A percentile compares a stretch with the other conserved stretches of the same genome.
These are phyloP conservation scores for Aspergillus neoniger DNA, from an alignment of 2,329 filamentous ascomycete species.

Conservation along the genomic window DNA sequence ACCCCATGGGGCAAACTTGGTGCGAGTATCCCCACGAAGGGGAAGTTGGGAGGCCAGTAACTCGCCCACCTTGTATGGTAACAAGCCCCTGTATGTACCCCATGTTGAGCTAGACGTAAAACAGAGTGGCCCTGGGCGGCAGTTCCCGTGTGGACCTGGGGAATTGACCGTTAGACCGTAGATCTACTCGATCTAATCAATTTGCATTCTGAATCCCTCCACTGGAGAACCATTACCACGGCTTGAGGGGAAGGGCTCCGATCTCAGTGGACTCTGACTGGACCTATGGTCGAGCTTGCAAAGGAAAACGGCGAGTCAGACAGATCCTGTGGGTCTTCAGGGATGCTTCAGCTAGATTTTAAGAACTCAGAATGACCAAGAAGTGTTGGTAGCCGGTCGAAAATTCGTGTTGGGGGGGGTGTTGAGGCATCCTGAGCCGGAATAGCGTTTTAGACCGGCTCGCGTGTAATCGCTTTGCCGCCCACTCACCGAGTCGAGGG, in stretches of 20 bases:
- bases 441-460: constrained; percentile 2
- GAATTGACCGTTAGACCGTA: background rate
- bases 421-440: constrained; percentile 1
- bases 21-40: background rate
- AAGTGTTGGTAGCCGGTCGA: background rate
- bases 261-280: background rate
- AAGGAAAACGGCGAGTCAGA: background rate
- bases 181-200: background rate
- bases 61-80: background rate
- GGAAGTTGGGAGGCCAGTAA: background rate
- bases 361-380: background rate
- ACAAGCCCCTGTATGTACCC: background rate
- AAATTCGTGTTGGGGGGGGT: background rate
- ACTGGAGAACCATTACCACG: constrained; percentile 2
- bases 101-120: constrained; percentile 2
- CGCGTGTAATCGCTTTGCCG: constrained; percentile 7
- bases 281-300: background rate
- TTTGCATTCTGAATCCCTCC: background rate
- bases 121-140: constrained; percentile 5
- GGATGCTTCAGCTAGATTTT: background rate
- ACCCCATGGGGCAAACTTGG: background rate
- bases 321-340: background rate
- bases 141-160: constrained; percentile 9
- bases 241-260: background rate
- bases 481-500: background rate